These are phyloP conservation scores for Paecilomyces sp. DNA, from an alignment of 2,329 filamentous ascomycete genomes.

Conservation along the genomic window DNA sequence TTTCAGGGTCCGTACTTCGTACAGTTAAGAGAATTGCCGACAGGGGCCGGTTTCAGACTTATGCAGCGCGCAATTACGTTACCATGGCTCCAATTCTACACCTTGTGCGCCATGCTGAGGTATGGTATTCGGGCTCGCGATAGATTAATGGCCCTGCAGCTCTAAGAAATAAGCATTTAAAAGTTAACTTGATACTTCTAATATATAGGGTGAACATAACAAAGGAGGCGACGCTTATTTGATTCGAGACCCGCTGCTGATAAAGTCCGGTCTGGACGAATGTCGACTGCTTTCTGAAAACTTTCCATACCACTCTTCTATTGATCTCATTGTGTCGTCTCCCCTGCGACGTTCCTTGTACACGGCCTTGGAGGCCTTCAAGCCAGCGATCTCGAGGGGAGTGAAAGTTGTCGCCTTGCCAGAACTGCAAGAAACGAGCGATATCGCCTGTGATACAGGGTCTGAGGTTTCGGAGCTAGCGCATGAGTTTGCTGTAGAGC, in stretches of 20 bases:
- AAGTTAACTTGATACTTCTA: neutral
- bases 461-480: slow-evolving; percentile 3
- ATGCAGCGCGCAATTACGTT: neutral
- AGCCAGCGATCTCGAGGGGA: slow-evolving; percentile 5
- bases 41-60: neutral
- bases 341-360: slow-evolving; percentile 7
- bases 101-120: neutral
- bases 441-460: slow-evolving; percentile 7
- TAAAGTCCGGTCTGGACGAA: slow-evolving; percentile 4
- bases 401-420: slow-evolving; percentile 7
- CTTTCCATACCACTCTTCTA: slow-evolving; percentile 6
- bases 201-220: slow-evolving; percentile 8
- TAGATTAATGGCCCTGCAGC: neutral
- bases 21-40: neutral
- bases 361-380: slow-evolving; percentile 7
- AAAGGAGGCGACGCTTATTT: slow-evolving; percentile 7
- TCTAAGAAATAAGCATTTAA: neutral
- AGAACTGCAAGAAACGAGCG: slow-evolving; percentile 8
- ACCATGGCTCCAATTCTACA: neutral
- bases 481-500: slow-evolving; percentile 1
- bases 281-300: slow-evolving; percentile 2
- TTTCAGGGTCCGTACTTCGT: neutral
- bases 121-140: neutral
- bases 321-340: slow-evolving; percentile 7
- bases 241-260: slow-evolving; percentile 6